These are phyloP conservation scores for Grosmannia huntii DNA, from an alignment of 2,329 filamentous ascomycete genomes.

Conservation along the genomic window DNA sequence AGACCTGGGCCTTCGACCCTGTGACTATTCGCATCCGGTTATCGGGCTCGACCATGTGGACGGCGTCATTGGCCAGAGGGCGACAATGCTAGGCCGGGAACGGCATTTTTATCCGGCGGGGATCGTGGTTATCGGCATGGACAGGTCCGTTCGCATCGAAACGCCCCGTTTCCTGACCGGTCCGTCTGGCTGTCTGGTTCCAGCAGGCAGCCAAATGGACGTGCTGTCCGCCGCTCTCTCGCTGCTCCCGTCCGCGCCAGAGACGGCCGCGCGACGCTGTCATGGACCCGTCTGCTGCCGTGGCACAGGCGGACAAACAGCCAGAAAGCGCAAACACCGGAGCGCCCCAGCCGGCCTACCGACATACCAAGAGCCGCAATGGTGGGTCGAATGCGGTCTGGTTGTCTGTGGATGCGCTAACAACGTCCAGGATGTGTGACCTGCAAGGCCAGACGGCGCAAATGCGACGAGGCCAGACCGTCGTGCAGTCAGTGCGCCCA, in stretches of 20 bases:
- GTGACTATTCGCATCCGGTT: background rate
- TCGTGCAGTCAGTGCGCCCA: background rate
- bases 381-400: background rate
- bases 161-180: background rate
- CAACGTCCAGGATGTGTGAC: constrained; percentile 2
- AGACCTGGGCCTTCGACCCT: background rate
- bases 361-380: constrained; percentile 5
- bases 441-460: constrained; percentile 4
- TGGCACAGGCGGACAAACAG: background rate
- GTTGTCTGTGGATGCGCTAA: background rate
- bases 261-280: too few relatives aligned
- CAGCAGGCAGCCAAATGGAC: background rate
- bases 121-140: background rate
- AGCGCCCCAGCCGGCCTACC: background rate
- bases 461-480: constrained; percentile 5
- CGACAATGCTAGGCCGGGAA: background rate
- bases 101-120: background rate
- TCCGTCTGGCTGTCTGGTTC: background rate
- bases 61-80: background rate
- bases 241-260: too few relatives aligned
- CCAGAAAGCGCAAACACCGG: background rate
- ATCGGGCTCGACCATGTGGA: background rate
- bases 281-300: too few relatives aligned
- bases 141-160: background rate
- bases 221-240: too few relatives aligned